Evolutionary conservation across 1,284 basidiomycete genomes (phyloP).

Genomic region (Malassezia sympodialis): DNA sequence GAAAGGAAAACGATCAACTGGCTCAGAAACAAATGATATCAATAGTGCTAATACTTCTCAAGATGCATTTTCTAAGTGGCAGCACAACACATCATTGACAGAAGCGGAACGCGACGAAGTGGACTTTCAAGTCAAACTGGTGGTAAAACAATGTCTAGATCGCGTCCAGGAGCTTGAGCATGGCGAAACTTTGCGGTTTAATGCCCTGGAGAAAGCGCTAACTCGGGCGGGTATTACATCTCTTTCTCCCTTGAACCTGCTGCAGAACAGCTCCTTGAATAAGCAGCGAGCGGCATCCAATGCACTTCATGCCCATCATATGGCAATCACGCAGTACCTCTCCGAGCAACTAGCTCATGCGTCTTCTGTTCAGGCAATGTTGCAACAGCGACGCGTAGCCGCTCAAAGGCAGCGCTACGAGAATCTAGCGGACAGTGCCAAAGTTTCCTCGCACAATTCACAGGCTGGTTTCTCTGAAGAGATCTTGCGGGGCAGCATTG

Average conservation of each 20-base stretch:
- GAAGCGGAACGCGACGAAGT: slow-evolving; percentile 83
- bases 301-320: slow-evolving; percentile 62
- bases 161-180: slow-evolving; percentile 72
- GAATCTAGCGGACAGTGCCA: slow-evolving; percentile 13
- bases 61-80: slow-evolving; percentile 32
- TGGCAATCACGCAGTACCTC: slow-evolving; percentile 74
- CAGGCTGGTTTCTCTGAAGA: not conserved
- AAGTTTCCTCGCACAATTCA: not conserved
- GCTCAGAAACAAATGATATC: not conserved
- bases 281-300: slow-evolving; percentile 4
- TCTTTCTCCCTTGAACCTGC: not conserved
- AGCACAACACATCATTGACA: slow-evolving; percentile 57
- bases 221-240: not conserved
- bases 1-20: not conserved
- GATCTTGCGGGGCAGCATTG: slow-evolving; percentile 1
- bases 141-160: slow-evolving; percentile 69
- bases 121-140: slow-evolving; percentile 72
- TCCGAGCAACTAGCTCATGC: slow-evolving; percentile 65
- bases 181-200: slow-evolving; percentile 59
- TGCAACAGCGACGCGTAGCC: slow-evolving; percentile 58
- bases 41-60: not conserved
- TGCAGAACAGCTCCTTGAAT: not conserved
- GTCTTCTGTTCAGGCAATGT: slow-evolving; percentile 66
- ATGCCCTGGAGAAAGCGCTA: slow-evolving; percentile 5
- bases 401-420: slow-evolving; percentile 24